Evolutionary conservation across 2,329 filamentous ascomycete genomes (phyloP), one percentile per base, ranked within the genome.

Genomic region (Passalora sequoiae): DNA sequence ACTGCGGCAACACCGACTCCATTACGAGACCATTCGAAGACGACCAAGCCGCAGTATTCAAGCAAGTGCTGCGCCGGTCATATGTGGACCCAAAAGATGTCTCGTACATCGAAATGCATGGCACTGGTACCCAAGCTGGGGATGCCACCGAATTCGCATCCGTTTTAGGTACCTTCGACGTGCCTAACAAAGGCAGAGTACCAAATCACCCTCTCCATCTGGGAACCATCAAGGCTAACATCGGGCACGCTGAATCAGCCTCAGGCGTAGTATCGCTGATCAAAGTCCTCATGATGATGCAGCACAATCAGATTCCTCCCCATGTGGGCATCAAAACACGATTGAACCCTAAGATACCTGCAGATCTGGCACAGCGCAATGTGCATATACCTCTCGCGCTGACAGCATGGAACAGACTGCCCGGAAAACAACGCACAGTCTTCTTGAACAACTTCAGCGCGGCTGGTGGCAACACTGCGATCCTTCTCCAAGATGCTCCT

Each of bases 381-480:
- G 25, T 39, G n/a, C 27, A 31, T 31, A 48, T 48, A 17, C 20
- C 39, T 6, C 13, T 30, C 10, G 17, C 35, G 33, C 29, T 15
- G 3, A 35, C 28, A 2, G 16, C 25, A 7, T 47, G 40, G 39
- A 15, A 13, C 4, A 38, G 19, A 5, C 57, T 1, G 4, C n/a
- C 13, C 7, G 33, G 33, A 6, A 33, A 21, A 12, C 7, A 8
- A 6, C 33, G 36, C 8, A 20, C 16, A 4, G 40, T 33, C 10
- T 36, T 45, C 6, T 40, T 69, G 20, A 68, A 67, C 50, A 67
- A 65, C 44, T 69, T 67, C 46, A 50, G 57, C 25, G 66, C 66
- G 2, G 58, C 63, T 6, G 66, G 66, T 10, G 64, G 65, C 3
- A 68, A 68, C 40, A 62, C 63, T 1, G 43, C 56, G 2, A 33